Evolutionary conservation across 2,329 filamentous ascomycete genomes (phyloP), one percentile per base, ranked within the genome.

Genomic region (Cordyceps farinosa): DNA sequence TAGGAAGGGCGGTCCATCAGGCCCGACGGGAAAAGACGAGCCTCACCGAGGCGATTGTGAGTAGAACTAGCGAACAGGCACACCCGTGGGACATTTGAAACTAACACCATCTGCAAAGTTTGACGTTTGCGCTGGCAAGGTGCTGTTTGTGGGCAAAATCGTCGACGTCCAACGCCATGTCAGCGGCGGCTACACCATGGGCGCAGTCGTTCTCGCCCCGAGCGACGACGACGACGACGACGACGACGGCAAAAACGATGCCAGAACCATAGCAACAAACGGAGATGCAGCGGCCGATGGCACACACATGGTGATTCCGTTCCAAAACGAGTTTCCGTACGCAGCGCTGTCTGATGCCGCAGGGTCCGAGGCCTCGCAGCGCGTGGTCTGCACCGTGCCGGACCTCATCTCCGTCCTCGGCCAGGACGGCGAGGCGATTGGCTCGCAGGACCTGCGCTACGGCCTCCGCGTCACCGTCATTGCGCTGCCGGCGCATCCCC

Each of bases 391-490:
- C 62, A 77, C 74, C 0, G 74, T 77, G 0, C 75, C 75, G 0
- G 72, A 77, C 11, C 67, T 77, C 0, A 77, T 77, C 1, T 76
- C 75, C 0, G 72, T 77, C 3, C 68, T 77, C 0, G 75, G 74
- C 1, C 73, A 76, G 44, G 79, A 82, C 54, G 80, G 81, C 0
- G 79, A 80, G 55, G 81, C 80, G 0, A 74, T 84, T 5, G 81
- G 81, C 0, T 80, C 81, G 0, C 78, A 79, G 15, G 81, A 84
- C 30, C 70, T 82, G 22, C 22, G 36, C 75, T 85, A 84, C 61
- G 82, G 82, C 0, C 66, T 84, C 3, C 73, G 77, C 4, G 82
- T 84, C 0, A 79, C 71, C 38, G 81, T 84, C 0, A 79, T 84
- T 64, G 82, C 75, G 0, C 71, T 84, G 38, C 74, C 80, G 2